Evolutionary conservation across 2,329 filamentous ascomycete genomes (phyloP).

Genomic region (Fusarium nelsonii): DNA sequence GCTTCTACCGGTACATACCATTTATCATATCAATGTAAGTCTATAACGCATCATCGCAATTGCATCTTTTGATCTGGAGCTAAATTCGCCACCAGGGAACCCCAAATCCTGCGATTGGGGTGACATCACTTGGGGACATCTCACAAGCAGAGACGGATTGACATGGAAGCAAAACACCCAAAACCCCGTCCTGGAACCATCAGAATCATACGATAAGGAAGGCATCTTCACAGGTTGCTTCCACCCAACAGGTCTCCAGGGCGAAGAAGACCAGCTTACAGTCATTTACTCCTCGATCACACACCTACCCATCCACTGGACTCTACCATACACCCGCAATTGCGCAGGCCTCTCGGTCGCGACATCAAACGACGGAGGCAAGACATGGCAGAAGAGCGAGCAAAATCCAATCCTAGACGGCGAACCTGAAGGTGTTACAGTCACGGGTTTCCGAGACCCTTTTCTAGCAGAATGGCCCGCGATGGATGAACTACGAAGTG

Average conservation of each 20-base stretch:
- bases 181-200: constrained; percentile 52
- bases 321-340: constrained; percentile 55
- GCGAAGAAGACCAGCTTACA: constrained; percentile 52
- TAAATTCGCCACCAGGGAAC: constrained; percentile 48
- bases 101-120: constrained; percentile 55
- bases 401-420: constrained; percentile 51
- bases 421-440: constrained; percentile 46
- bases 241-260: constrained; percentile 61
- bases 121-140: constrained; percentile 63
- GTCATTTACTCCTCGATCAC: constrained; percentile 53
- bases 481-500: constrained; percentile 43
- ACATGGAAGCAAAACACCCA: constrained; percentile 59
- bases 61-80: not conserved
- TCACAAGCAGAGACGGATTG: constrained; percentile 56
- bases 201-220: constrained; percentile 60
- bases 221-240: constrained; percentile 66
- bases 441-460: constrained; percentile 54
- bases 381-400: constrained; percentile 51
- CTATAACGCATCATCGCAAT: accelerated
- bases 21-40: constrained; percentile 45
- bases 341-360: constrained; percentile 59
- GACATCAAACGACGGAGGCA: constrained; percentile 53
- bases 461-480: constrained; percentile 50
- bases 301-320: constrained; percentile 54
- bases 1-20: constrained; percentile 41